Evolutionary conservation across 805 yeast genomes (phyloP).

Genomic region (Nakazawaea holstii): DNA sequence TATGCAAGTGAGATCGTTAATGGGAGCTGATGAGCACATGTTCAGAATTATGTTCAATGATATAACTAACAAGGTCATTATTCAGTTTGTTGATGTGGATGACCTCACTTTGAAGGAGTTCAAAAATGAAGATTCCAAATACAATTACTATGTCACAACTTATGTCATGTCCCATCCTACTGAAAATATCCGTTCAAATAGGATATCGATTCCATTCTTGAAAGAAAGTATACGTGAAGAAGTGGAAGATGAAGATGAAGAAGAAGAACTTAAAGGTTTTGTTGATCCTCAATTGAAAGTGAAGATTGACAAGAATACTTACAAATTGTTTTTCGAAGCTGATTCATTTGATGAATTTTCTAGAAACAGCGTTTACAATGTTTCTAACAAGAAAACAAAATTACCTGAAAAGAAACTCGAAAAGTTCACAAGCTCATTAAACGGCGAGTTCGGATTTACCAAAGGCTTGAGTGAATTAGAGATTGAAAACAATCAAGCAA

Average conservation of each 20-base stretch:
- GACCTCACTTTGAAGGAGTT: constrained; percentile 79
- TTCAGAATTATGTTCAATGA: constrained; percentile 77
- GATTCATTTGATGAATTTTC: constrained; percentile 76
- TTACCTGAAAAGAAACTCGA: constrained; percentile 15
- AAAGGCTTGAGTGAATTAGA: constrained; percentile 37
- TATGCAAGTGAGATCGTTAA: constrained; percentile 74
- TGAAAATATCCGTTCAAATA: constrained; percentile 83
- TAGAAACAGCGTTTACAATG: constrained; percentile 46
- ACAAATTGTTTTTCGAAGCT: constrained; percentile 75
- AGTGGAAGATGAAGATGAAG: constrained; percentile 42
- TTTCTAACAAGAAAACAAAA: constrained; percentile 25
- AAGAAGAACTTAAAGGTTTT: constrained; percentile 48
- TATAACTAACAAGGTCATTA: constrained; percentile 43
- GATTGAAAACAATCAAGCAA: constrained; percentile 25
- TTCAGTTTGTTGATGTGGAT: constrained; percentile 82
- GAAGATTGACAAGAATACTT: constrained; percentile 71
- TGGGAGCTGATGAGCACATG: constrained; percentile 84
- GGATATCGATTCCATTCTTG: constrained; percentile 74
- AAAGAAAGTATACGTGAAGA: constrained; percentile 50
- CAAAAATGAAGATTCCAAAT: constrained; percentile 67
- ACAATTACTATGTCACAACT: constrained; percentile 92
- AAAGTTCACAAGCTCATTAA: constrained; percentile 21
- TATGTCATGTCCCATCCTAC: constrained; percentile 95
- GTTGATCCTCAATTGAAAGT: constrained; percentile 70
- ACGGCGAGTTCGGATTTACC: constrained; percentile 56